A percentile compares a stretch with the other conserved stretches of the same genome.
These are phyloP conservation scores for Neocucurbitaria cava DNA, from an alignment of 2,329 filamentous ascomycete genomes.

Conservation along the genomic window DNA sequence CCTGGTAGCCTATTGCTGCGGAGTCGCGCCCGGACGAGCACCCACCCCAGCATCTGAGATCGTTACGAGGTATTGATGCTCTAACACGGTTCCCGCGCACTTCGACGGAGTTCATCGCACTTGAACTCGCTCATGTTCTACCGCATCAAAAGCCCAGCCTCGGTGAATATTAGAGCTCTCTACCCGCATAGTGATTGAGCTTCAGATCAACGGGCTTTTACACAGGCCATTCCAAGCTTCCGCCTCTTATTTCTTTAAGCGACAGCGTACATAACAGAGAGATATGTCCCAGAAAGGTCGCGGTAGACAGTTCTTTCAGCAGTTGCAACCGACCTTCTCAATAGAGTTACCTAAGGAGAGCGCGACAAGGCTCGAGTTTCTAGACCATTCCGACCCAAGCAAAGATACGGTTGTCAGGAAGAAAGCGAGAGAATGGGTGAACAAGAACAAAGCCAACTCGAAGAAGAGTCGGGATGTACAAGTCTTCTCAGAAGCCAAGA, in stretches of 20 bases:
- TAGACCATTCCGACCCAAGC: slow-evolving; percentile 30
- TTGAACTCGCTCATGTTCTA: background rate
- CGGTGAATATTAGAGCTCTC: background rate
- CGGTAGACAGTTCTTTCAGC: slow-evolving; percentile 27
- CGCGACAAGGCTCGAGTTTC: slow-evolving; percentile 22
- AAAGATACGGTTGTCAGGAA: slow-evolving; percentile 31
- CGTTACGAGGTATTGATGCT: background rate
- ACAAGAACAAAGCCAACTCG: slow-evolving; percentile 21
- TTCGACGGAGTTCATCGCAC: background rate
- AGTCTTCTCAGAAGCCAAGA: slow-evolving; percentile 4
- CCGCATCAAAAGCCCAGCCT: background rate
- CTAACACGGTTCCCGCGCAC: background rate
- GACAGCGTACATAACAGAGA: background rate
- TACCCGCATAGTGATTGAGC: background rate
- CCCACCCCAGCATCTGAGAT: background rate
- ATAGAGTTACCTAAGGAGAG: slow-evolving; percentile 17
- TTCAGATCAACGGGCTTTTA: background rate
- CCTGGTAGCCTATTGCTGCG: background rate
- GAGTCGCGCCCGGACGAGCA: background rate
- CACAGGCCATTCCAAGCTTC: background rate
- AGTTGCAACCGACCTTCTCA: slow-evolving; percentile 31
- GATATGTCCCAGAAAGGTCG: slow-evolving; percentile 12
- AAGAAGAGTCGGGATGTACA: slow-evolving; percentile 6
- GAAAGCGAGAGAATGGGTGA: slow-evolving; percentile 37
- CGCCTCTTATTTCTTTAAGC: background rate